Conservation (phyloP, 768 basidiomycete genomes). For the Filobasidium wieringae region DNA sequence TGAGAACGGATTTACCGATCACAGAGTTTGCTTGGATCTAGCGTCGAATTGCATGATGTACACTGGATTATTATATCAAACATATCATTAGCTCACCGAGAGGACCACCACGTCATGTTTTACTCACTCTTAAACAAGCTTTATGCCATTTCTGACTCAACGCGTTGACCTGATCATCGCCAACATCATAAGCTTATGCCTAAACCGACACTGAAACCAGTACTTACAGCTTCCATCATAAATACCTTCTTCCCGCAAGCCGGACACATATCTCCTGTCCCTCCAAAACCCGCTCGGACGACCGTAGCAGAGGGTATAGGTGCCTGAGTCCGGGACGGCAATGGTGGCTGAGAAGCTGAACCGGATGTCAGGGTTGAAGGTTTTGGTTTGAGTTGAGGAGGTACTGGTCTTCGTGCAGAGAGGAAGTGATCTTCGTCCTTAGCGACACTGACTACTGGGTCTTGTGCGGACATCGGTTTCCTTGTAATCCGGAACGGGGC, state of each 20-base stretch:
- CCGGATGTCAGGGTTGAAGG: neutral
- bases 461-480: too few species aligned
- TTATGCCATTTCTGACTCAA: constrained; percentile 22
- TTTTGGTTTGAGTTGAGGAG: neutral
- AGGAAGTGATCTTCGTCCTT: too few species aligned
- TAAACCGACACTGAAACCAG: too few species aligned
- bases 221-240: neutral
- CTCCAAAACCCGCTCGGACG: neutral
- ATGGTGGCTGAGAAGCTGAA: too few species aligned
- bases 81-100: too few species aligned
- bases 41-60: constrained; percentile 21
- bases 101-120: neutral
- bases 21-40: constrained; percentile 31
- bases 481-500: too few species aligned
- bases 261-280: neutral
- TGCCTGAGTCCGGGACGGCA: neutral
- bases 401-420: too few species aligned
- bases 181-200: neutral
- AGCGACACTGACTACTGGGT: too few species aligned
- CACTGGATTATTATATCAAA: too few species aligned
- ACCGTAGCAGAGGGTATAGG: neutral
- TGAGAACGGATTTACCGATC: constrained; percentile 20
- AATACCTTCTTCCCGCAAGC: neutral
- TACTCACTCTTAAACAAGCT: constrained; percentile 18
- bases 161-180: neutral